phyloP scores from a whole-genome alignment of 352 stramenopile genomes.

The Aphanomyces astaci region DNA sequence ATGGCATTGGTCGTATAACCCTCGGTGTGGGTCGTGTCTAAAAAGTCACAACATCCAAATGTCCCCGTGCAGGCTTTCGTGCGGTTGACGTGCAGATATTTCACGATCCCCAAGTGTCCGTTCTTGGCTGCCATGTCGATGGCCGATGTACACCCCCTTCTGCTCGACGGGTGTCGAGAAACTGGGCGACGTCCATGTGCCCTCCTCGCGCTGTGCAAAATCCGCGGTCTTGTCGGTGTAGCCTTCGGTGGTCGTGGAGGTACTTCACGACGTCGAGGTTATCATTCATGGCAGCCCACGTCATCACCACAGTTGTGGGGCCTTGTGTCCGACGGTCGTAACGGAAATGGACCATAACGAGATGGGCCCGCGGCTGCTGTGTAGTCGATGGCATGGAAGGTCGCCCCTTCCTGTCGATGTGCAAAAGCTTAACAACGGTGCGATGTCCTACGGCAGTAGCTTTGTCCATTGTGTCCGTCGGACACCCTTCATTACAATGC shows the following conservation, averaged over 20 bases:
- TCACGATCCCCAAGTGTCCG: background rate
- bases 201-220: background rate
- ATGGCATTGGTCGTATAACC: background rate
- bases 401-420: background rate
- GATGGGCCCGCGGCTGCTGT: background rate
- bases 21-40: background rate
- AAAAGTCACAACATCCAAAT: background rate
- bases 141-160: background rate
- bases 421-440: background rate
- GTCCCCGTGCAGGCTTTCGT: background rate
- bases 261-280: background rate
- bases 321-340: background rate
- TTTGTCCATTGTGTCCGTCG: background rate
- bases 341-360: constrained; percentile 3
- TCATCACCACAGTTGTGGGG: background rate
- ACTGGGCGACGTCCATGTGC: background rate
- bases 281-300: background rate
- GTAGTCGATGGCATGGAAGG: background rate
- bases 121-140: background rate
- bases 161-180: background rate
- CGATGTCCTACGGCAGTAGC: background rate
- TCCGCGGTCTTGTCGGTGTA: background rate
- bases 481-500: background rate
- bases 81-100: background rate
- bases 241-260: constrained; percentile 8